Percentiles rank a stretch among this genome's conserved stretches.
Evolutionary conservation across 805 yeast genomes (phyloP).

Genomic region (Novakomyces olei): DNA sequence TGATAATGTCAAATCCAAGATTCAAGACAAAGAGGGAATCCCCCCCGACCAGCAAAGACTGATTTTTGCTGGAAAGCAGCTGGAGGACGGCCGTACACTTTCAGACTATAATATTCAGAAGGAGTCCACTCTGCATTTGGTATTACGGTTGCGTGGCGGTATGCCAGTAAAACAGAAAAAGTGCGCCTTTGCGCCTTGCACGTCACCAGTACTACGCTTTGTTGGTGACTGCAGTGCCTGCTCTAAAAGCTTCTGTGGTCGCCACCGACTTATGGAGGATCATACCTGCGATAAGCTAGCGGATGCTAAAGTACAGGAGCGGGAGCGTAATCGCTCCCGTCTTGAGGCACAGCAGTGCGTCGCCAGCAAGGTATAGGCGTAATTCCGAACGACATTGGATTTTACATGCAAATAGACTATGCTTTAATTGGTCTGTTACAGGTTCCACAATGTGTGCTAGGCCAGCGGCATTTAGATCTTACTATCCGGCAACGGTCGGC

Average conservation of each 20-base stretch:
- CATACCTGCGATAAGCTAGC: background rate
- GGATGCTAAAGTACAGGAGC: background rate
- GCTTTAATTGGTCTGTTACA: too few species aligned
- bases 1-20: conserved; percentile 90
- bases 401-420: too few species aligned
- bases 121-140: conserved; percentile 73
- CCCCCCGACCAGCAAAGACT: conserved; percentile 97
- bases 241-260: background rate
- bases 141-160: conserved; percentile 76
- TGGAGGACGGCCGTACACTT: conserved; percentile 59
- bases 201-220: background rate
- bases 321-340: conserved; percentile 1
- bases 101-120: conserved; percentile 91
- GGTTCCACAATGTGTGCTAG: too few species aligned
- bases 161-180: too few species aligned
- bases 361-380: conserved; percentile 1
- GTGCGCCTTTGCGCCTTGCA: conserved; percentile 1
- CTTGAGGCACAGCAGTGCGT: conserved; percentile 1
- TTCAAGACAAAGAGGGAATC: conserved; percentile 93
- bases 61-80: conserved; percentile 93
- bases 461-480: too few species aligned
- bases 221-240: conserved; percentile 1
- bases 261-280: conserved; percentile 2
- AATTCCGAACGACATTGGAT: too few species aligned
- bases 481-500: too few species aligned